A percentile compares a stretch with the other conserved stretches of the same genome.
Evolutionary conservation across 75 land plant species (phyloP).

Genomic region (Selaginella tamariscina): DNA sequence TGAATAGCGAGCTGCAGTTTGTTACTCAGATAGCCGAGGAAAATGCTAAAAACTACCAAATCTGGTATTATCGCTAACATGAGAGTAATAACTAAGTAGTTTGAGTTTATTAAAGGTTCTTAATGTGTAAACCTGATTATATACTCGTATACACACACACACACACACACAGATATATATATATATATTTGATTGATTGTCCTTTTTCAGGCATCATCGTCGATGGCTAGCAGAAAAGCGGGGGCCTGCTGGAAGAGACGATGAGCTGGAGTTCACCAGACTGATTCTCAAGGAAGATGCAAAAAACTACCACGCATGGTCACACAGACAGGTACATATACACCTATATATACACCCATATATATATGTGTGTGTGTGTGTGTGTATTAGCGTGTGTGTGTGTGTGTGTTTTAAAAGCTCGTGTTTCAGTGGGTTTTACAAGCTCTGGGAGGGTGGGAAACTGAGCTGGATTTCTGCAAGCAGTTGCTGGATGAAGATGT

Average conservation of each 20-base stretch:
- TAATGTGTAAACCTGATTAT: not conserved
- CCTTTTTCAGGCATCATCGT: conserved; percentile 77
- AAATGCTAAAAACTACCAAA: conserved; percentile 83
- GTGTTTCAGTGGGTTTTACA: conserved; percentile 99
- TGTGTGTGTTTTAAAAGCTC: too few relatives aligned
- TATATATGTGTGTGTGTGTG: conserved; percentile 10
- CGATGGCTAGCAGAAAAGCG: conserved; percentile 85
- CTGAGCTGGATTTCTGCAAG: conserved; percentile 64
- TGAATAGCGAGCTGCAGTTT: conserved; percentile 54
- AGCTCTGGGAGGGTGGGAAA: conserved; percentile 86
- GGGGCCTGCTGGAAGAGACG: conserved; percentile 38
- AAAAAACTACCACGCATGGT: conserved; percentile 99
- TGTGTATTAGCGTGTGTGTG: too few relatives aligned
- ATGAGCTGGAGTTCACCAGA: conserved; percentile 68
- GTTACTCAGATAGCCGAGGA: conserved; percentile 36
- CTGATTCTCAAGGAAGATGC: conserved; percentile 58
- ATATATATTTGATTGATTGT: conserved; percentile 5
- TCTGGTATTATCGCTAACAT: conserved; percentile 37
- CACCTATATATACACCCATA: too few relatives aligned
- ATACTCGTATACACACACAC: not conserved
- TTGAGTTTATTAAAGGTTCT: too few relatives aligned
- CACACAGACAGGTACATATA: conserved; percentile 77
- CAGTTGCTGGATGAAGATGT: conserved; percentile 54
- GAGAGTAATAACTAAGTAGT: not conserved
- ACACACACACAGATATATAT: not conserved